These are phyloP conservation scores for Castanea mollissima DNA, from an alignment of 306 rosid species.

Conservation along the genomic window DNA sequence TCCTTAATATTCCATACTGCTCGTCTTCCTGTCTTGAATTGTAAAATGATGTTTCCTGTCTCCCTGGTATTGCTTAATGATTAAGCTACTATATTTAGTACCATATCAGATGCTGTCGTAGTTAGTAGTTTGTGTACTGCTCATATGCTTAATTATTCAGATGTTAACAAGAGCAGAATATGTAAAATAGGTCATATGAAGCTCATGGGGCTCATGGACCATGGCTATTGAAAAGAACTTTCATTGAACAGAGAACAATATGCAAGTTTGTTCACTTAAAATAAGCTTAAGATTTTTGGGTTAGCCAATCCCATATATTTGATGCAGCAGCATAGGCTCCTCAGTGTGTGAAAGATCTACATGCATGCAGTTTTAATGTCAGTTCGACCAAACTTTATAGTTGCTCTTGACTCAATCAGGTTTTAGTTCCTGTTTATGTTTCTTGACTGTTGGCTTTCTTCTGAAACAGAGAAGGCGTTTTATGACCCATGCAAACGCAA, in stretches of 20 bases:
- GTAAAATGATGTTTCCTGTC: background rate
- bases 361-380: background rate
- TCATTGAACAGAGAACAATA: background rate
- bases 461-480: slow-evolving; percentile 78
- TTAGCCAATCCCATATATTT: background rate
- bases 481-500: slow-evolving; percentile 81
- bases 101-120: background rate
- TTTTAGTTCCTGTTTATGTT: slow-evolving; percentile 4
- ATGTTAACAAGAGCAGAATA: background rate
- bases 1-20: background rate
- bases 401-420: background rate
- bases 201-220: background rate
- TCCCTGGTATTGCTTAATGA: background rate
- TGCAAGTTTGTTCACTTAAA: background rate
- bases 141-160: background rate
- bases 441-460: slow-evolving; percentile 21
- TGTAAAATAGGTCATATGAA: background rate
- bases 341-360: background rate
- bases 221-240: slow-evolving; percentile 3
- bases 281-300: slow-evolving; percentile 5
- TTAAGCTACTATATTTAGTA: background rate
- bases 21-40: background rate
- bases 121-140: background rate
- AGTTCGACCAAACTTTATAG: background rate
- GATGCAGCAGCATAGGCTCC: background rate